Percentiles rank a stretch among this genome's conserved stretches.
Evolutionary conservation across 2,329 filamentous ascomycete species (phyloP).

Genomic region (Onygena corvina): DNA sequence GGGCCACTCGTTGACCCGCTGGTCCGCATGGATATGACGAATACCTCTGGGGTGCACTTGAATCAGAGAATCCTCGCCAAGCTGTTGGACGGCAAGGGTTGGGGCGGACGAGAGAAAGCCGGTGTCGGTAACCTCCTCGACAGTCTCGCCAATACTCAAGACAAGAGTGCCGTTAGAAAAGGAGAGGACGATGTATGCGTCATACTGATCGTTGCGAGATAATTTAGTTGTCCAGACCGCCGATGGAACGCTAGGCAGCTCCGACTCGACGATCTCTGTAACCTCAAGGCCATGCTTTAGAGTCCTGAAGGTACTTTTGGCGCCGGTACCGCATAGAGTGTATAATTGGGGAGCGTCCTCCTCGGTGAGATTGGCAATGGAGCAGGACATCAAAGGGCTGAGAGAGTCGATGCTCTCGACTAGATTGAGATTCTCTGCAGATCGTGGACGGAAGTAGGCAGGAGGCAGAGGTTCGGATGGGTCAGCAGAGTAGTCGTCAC

Average conservation of each 20-base stretch:
- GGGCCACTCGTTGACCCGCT: slow-evolving; percentile 81
- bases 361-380: slow-evolving; percentile 77
- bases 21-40: slow-evolving; percentile 66
- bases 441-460: slow-evolving; percentile 72
- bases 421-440: slow-evolving; percentile 67
- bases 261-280: slow-evolving; percentile 88
- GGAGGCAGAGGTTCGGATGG: slow-evolving; percentile 59
- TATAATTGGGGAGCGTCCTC: slow-evolving; percentile 97
- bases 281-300: slow-evolving; percentile 89
- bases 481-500: slow-evolving; percentile 70
- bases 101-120: slow-evolving; percentile 81
- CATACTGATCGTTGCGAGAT: slow-evolving; percentile 66
- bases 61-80: slow-evolving; percentile 83
- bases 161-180: slow-evolving; percentile 84
- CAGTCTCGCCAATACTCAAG: slow-evolving; percentile 88
- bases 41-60: slow-evolving; percentile 97
- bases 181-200: slow-evolving; percentile 91
- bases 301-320: slow-evolving; percentile 78
- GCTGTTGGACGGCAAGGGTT: slow-evolving; percentile 82
- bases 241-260: slow-evolving; percentile 74
- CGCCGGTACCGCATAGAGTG: slow-evolving; percentile 75
- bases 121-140: slow-evolving; percentile 88
- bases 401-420: slow-evolving; percentile 78
- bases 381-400: slow-evolving; percentile 84
- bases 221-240: slow-evolving; percentile 94